These are phyloP conservation scores for Grigorovia jiainica DNA, from an alignment of 805 yeast species.

Conservation along the genomic window DNA sequence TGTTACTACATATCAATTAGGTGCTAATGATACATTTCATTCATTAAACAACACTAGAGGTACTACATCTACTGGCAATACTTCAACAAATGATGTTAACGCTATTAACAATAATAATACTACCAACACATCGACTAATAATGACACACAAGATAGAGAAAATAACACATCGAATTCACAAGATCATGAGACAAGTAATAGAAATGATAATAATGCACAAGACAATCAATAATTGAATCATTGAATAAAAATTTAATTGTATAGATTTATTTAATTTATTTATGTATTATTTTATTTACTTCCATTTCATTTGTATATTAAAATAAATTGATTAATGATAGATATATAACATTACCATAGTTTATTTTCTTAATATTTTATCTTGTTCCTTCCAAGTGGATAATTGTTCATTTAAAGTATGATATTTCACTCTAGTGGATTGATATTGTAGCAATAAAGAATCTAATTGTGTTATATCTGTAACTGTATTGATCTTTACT, in stretches of 20 bases:
- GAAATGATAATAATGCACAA: neutral
- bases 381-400: slow-evolving; percentile 33
- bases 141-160: neutral
- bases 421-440: slow-evolving; percentile 33
- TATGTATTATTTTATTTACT: too few species aligned
- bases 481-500: slow-evolving; percentile 3
- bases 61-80: neutral
- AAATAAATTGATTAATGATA: too few species aligned
- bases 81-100: neutral
- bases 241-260: too few species aligned
- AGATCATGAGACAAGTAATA: neutral
- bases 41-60: neutral
- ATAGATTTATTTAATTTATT: too few species aligned
- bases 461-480: slow-evolving; percentile 26
- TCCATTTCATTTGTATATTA: too few species aligned
- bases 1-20: slow-evolving; percentile 15
- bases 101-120: neutral
- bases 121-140: neutral
- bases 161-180: neutral
- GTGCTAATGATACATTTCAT: slow-evolving; percentile 4
- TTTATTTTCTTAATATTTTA: neutral
- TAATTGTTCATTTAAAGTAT: slow-evolving; percentile 38
- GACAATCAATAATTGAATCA: neutral
- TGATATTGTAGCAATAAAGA: slow-evolving; percentile 36
- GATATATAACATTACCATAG: too few species aligned